Base-by-base conservation (phyloP, 225 moss, liverwort and hornwort species). In the Sphagnum contortum region DNA sequence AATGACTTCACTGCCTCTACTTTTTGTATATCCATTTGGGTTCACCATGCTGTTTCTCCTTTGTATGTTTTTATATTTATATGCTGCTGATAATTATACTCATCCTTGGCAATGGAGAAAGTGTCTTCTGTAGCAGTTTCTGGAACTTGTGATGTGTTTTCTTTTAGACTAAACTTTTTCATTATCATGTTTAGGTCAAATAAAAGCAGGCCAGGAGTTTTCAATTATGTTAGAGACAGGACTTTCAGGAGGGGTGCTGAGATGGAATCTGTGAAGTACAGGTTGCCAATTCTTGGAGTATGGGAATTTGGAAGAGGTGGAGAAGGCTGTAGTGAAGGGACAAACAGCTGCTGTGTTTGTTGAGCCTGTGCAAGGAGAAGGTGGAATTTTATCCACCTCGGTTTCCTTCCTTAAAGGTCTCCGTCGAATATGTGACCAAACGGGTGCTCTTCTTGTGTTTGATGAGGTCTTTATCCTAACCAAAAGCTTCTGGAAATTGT, bases 301-400 rank as follows among this genome's bases (percentile, higher is more conserved):
- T 67, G 90, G 95, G 56, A 87, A 92, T 65, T 70, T 92, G 74
- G 87, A 87, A 62, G 71, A 84, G 12, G 76, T 76, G 8, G 62
- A 72, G 48, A 71, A 89, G 56, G 72, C 73, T 29, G 64, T 87
- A 9, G 72, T 55, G 68, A 68, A 68, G 62, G 83, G 91, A 5
- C 60, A 58, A 58, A 80, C 86, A 4, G 89, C 89, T 45, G 89
- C 89, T 13, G 69, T 92, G 55, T 92, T 92, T 57, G 87, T 89
- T 62, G 91, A 92, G 71, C 91, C 91, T 0, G 80, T 92, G 67
- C 91, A 92, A 62, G 91, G 92, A 57, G 92, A 98, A 78, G 92
- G 92, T 49, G 96, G 96, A 47, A 75, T 98, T 3, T 74, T 70
- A 47, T 74, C 90, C 66, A 89, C 90, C 49, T 76, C 77, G 4